Evolutionary conservation across 1,284 basidiomycete species (phyloP), one percentile per base, ranked within the genome.

Genomic region (Anthracocystis walkeri): DNA sequence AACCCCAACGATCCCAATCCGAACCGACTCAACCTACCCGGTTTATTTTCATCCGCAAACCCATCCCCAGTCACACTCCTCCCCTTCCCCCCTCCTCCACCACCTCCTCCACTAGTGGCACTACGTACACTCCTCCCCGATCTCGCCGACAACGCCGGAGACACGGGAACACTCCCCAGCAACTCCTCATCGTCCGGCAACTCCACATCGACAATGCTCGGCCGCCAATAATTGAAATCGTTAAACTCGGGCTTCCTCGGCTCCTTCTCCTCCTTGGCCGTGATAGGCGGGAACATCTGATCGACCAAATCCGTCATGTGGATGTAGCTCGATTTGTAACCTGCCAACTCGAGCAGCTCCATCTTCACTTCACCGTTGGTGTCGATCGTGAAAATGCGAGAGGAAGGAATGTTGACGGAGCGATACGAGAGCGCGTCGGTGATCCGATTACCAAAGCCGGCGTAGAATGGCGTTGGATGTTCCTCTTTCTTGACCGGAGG

Each of bases 271-370:
- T 93, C 93, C 58, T 91, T 90, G 81, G 94, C 90, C 33, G 77
- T 77, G 66, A 98, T 94, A 0, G 96, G 94, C 27, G 97, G 97
- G 88, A 99, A 99, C 91, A 97, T 96, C 85, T 97, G 95, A 87
- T 99, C 95, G 33, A 99, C 97, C 16, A 99, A 89, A 85, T 99
- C 96, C 18, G 96, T 97, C 94, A 96, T 97, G 85, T 94, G 92
- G 74, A 95, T 95, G 85, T 95, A 95, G 89, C 93, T 94, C 33
- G 94, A 97, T 84, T 96, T 97, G 88, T 99, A 97, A 0, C 96
- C 96, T 0, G 95, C 94, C 23, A 96, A 87, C 83, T 97, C 95
- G 33, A 99, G 88, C 56, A 99, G 88, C 86, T 99, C 97, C 89
- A 97, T 94, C 88, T 97, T 97, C 63, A 99, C 95, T 81, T 97